Base-by-base conservation (phyloP, 352 stramenopile species). In the Phytophthora colocasiae region DNA sequence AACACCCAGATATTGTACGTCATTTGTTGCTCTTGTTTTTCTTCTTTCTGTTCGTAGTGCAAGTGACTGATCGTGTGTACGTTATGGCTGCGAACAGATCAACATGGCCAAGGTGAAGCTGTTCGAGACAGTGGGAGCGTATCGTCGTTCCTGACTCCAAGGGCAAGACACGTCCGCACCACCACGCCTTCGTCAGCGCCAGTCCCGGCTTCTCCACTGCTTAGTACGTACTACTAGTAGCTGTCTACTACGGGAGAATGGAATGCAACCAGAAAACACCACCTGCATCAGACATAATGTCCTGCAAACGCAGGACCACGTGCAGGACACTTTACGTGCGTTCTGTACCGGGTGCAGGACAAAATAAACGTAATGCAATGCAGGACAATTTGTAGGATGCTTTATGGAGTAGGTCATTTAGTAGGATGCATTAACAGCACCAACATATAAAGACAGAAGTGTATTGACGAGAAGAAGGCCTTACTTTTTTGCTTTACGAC, bases 51-150 rank as follows among this genome's bases (percentile, higher is more conserved):
- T 34, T 34, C 29, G 10, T 34, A 7, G 29, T 9, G 22, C 22
- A 22, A 22, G 6, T 10, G 31, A 36, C 31, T 36, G 31, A 36
- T 14, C 8, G 29, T 24, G 27, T 47, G 31, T 52, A 17, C 38
- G 9, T 26, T 48, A 17, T 64, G 22, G 11, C 17, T 59, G 24
- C 14, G 14, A 64, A 15, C 50, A 89, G 80, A 75, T 92, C 58
- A 81, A 87, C 55, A 63, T 85, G n/a, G 82, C 83, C 55, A 91
- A 90, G 65, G 80, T 93, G 49, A 85, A 85, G 63, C 72, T 92
- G 38, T 82, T 93, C 43, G 81, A 93, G 73, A 91, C 80, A 59
- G 48, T 93, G 85, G 85, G 71, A 87, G 62, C 85, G 85, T 57
- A 31, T 91, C 31, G 68, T 81, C 26, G 74, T 73, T 32, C 67